Evolutionary conservation across 2,329 filamentous ascomycete genomes (phyloP).

Genomic region (Mycogone perniciosa): DNA sequence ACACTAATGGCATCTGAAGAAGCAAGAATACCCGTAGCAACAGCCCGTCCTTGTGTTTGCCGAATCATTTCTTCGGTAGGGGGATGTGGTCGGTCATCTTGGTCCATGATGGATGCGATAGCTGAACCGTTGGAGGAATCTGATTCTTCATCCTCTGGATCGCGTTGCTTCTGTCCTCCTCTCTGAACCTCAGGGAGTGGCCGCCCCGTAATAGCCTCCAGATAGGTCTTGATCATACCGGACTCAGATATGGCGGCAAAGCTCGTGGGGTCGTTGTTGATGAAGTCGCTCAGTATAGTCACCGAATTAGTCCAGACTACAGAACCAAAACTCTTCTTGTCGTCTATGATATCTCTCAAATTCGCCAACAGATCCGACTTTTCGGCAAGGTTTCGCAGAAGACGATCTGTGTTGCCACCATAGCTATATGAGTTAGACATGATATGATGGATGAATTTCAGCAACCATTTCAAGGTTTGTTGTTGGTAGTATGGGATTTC

Average conservation of each 20-base stretch:
- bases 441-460: conserved; percentile 95
- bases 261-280: conserved; percentile 97
- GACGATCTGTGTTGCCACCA: conserved; percentile 77
- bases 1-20: conserved; percentile 82
- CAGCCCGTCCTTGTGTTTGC: conserved; percentile 34
- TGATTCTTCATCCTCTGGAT: conserved; percentile 28
- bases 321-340: conserved; percentile 75
- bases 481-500: conserved; percentile 89
- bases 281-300: conserved; percentile 88
- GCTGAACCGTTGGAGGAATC: conserved; percentile 35
- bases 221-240: conserved; percentile 76
- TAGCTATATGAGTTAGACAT: conserved; percentile 68
- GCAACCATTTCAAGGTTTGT: conserved; percentile 84
- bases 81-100: conserved; percentile 43
- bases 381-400: conserved; percentile 89
- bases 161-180: conserved; percentile 23
- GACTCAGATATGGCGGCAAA: conserved; percentile 94
- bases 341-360: conserved; percentile 73
- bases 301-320: conserved; percentile 95
- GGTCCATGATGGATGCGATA: conserved; percentile 30
- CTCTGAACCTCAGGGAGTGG: conserved; percentile 31
- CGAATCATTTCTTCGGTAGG: conserved; percentile 46
- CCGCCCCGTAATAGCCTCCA: conserved; percentile 69
- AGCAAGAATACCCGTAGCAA: conserved; percentile 73
- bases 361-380: conserved; percentile 77